Evolutionary conservation across 176 grass and related monocot genomes (phyloP), one percentile per base, ranked within the genome.

Genomic region (Oryza australiensis): DNA sequence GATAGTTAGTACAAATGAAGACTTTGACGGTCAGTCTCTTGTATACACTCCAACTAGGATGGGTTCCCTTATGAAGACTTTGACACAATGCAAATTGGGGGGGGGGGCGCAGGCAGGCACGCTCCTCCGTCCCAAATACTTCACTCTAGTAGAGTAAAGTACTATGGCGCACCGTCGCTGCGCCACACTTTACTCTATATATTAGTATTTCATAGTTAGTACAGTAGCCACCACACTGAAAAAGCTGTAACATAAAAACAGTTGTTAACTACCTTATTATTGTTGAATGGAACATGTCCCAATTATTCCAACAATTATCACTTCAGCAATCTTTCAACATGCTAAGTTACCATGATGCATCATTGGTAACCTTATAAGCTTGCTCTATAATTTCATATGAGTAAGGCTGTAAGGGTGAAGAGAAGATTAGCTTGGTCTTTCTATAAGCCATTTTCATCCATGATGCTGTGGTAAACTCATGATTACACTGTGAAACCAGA

Each of bases 401-500:
- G 15, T 72, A 41, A n/a, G 53, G 20, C 9, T 57, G 53, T 57
- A 59, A 59, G 55, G 22, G 55, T 59, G n/a, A 60, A 60, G 22
- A 60, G 55, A 62, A 15, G 35, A 59, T 81, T 69, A 26, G 18
- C 27, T 8, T 16, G 5, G 34, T 59, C 45, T 79, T 46, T 37
- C 46, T 80, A 57, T 57, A 49, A 38, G 30, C 46, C 34, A 81
- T 71, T 27, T 10, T 2, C 49, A 42, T 79, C 26, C 59, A 60
- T 55, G 46, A 29, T 78, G 14, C 9, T 35, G 78, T 41, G 66
- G 48, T 55, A 29, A 14, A 42, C 35, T 42, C 79, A 42, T 81
- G 79, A 78, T 29, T 64, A 64, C 45, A 64, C 5, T 40, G 62
- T 62, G 62, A 12, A 81, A 81, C 51, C 34, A 9, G 26, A 72